A percentile compares a stretch with the other conserved stretches of the same genome.
These are phyloP conservation scores for Euphorbia tirucalli DNA, from an alignment of 345 rosid species.

Conservation along the genomic window DNA sequence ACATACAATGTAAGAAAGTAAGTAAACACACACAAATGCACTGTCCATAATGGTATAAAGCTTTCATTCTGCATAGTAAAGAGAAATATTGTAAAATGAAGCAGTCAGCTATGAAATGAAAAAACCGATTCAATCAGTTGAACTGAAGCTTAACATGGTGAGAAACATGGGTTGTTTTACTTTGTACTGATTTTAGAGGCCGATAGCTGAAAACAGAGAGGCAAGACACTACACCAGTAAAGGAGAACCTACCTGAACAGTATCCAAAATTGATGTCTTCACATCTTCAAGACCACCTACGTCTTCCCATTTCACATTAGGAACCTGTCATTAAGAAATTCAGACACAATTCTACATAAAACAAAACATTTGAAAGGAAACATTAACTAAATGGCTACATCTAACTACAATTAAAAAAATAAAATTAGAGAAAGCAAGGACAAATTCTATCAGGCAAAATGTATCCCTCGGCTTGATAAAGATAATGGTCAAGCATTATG, in stretches of 20 bases:
- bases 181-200: conserved; percentile 1
- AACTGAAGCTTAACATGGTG: background rate
- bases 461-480: too few relatives aligned
- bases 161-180: conserved; percentile 3
- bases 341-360: conserved; percentile 8
- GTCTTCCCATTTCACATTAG: conserved; percentile 96
- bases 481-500: conserved; percentile 1
- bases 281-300: conserved; percentile 98
- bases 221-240: conserved; percentile 4
- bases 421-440: background rate
- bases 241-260: conserved; percentile 65
- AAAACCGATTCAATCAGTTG: background rate
- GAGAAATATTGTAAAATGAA: background rate
- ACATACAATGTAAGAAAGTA: background rate
- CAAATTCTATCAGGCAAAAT: too few relatives aligned
- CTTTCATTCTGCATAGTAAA: background rate
- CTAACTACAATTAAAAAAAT: background rate
- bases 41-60: background rate
- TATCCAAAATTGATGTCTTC: conserved; percentile 85
- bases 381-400: background rate
- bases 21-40: background rate
- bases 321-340: conserved; percentile 51
- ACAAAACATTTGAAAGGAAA: conserved; percentile 9
- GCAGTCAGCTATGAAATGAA: background rate
- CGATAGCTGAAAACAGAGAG: background rate